Evolutionary conservation across 495 filamentous ascomycete genomes (phyloP).

Genomic region (Penicillium odoratum): DNA sequence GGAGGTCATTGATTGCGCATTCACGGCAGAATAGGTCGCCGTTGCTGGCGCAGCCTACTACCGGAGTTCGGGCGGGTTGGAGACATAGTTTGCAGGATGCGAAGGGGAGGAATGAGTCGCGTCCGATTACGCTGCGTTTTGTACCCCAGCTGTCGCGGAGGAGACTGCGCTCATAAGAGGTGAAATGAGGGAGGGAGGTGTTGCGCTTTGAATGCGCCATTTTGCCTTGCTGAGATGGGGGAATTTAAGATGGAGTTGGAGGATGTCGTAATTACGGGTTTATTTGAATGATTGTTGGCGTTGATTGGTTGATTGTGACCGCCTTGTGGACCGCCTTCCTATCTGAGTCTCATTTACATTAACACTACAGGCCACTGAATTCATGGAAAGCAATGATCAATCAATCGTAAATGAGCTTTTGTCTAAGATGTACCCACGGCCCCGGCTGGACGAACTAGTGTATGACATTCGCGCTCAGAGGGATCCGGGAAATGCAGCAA

Average conservation of each 20-base stretch:
- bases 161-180: constrained; percentile 81
- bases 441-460: not conserved
- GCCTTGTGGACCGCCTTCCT: not conserved
- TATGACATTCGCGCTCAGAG: not conserved
- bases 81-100: constrained; percentile 88
- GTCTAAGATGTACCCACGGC: not conserved
- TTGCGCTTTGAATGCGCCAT: constrained; percentile 77
- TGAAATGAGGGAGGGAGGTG: constrained; percentile 95
- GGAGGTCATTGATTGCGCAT: constrained; percentile 86
- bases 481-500: not conserved
- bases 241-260: not conserved
- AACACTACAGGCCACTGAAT: too few species aligned
- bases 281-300: not conserved
- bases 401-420: not conserved
- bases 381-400: not conserved
- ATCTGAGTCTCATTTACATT: too few species aligned
- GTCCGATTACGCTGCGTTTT: constrained; percentile 78
- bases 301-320: not conserved
- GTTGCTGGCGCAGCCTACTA: constrained; percentile 70
- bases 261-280: not conserved
- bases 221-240: not conserved
- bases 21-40: constrained; percentile 98
- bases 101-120: constrained; percentile 93
- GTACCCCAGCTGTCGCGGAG: constrained; percentile 80
- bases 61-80: constrained; percentile 77